Evolutionary conservation across 306 rosid genomes (phyloP).

Genomic region (Cucurbita pepo): DNA sequence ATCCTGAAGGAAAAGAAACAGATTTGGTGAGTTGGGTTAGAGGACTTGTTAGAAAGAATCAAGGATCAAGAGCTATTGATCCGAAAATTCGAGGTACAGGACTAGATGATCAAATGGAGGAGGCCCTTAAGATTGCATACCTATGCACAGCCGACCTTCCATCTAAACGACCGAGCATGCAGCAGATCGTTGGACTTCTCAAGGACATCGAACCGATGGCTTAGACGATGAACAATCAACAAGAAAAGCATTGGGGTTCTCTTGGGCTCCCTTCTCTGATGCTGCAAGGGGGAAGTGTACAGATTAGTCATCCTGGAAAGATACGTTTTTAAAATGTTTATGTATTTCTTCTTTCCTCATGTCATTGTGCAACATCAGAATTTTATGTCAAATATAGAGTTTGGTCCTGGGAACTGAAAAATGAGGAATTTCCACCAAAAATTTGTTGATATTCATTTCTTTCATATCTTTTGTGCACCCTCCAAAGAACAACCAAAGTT

Average conservation of each 20-base stretch:
- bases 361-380: not conserved
- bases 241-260: slow-evolving; percentile 3
- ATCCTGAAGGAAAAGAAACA: slow-evolving; percentile 60
- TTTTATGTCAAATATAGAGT: not conserved
- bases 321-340: not conserved
- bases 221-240: slow-evolving; percentile 15
- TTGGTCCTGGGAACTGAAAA: not conserved
- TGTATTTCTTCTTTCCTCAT: not conserved
- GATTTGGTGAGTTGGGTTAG: slow-evolving; percentile 83
- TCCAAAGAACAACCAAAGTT: not conserved
- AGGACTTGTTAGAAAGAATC: slow-evolving; percentile 60
- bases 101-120: slow-evolving; percentile 57
- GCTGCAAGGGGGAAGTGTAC: slow-evolving; percentile 27
- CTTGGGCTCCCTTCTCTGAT: slow-evolving; percentile 39
- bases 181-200: slow-evolving; percentile 94
- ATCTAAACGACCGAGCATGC: slow-evolving; percentile 89
- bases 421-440: not conserved
- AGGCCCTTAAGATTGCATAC: slow-evolving; percentile 86
- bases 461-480: not conserved
- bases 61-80: slow-evolving; percentile 54
- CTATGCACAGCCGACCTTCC: slow-evolving; percentile 94
- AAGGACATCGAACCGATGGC: slow-evolving; percentile 69
- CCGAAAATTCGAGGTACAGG: slow-evolving; percentile 56
- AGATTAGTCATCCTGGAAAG: not conserved
- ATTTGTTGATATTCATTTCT: not conserved